A percentile compares a stretch with the other conserved stretches of the same genome.
These are phyloP conservation scores for Pterocarpus macrocarpus DNA, from an alignment of 306 rosid species.

Conservation along the genomic window DNA sequence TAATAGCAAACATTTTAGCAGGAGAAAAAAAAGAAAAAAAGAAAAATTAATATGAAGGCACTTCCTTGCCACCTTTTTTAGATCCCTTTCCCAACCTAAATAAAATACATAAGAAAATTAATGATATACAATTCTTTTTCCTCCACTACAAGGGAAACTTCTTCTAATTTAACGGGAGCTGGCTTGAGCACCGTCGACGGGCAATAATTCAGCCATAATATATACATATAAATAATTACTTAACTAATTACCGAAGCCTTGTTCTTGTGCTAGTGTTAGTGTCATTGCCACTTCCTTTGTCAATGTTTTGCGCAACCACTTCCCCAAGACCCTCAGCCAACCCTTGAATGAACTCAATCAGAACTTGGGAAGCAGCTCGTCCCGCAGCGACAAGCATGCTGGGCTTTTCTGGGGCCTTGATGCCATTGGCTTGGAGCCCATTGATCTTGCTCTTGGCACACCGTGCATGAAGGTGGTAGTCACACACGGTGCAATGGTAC, in stretches of 20 bases:
- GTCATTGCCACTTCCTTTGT: slow-evolving; percentile 50
- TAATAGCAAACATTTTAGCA: slow-evolving; percentile 1
- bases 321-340: slow-evolving; percentile 79
- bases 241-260: background rate
- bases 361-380: slow-evolving; percentile 80
- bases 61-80: background rate
- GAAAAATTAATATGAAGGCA: background rate
- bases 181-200: background rate
- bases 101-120: background rate
- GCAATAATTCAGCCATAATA: background rate
- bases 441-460: slow-evolving; percentile 80
- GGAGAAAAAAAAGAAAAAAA: background rate
- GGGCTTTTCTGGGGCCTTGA: slow-evolving; percentile 56
- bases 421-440: slow-evolving; percentile 73
- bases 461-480: slow-evolving; percentile 72
- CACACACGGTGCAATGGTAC: slow-evolving; percentile 73
- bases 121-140: slow-evolving; percentile 33
- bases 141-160: background rate
- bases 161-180: background rate
- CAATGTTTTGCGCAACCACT: slow-evolving; percentile 67
- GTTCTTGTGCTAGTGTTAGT: background rate
- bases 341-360: slow-evolving; percentile 73
- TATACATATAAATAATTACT: too few relatives aligned
- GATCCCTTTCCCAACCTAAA: slow-evolving; percentile 10
- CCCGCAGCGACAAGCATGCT: slow-evolving; percentile 68